A percentile compares a stretch with the other conserved stretches of the same genome.
Evolutionary conservation across 2,329 filamentous ascomycete species (phyloP).

Genomic region (Leptographium radiaticola): DNA sequence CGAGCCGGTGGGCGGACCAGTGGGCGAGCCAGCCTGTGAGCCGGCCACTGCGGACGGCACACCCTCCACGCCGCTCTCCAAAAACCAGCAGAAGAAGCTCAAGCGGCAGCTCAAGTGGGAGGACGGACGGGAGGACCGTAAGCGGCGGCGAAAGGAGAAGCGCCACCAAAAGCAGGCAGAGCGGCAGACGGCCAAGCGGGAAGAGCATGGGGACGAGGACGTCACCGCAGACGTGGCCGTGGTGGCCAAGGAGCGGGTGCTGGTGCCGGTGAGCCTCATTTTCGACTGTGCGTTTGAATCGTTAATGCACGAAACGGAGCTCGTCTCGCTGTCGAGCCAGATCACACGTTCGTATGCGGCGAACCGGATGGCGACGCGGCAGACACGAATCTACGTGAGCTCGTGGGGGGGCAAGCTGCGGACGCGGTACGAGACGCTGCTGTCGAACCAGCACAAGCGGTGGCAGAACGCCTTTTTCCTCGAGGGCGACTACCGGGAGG

Average conservation of each 20-base stretch:
- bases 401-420: conserved; percentile 66
- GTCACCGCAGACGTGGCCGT: conserved; percentile 19
- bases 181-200: conserved; percentile 36
- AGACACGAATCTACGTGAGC: conserved; percentile 61
- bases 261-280: conserved; percentile 61
- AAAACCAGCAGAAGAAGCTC: conserved; percentile 74
- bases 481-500: conserved; percentile 60
- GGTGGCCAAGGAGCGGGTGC: conserved; percentile 5
- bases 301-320: conserved; percentile 77
- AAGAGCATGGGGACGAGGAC: conserved; percentile 28
- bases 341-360: conserved; percentile 83
- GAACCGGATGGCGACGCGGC: conserved; percentile 56
- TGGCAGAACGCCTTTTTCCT: conserved; percentile 73
- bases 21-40: background rate
- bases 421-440: conserved; percentile 64
- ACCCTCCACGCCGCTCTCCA: conserved; percentile 43
- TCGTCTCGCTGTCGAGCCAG: conserved; percentile 70
- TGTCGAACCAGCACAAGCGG: conserved; percentile 55
- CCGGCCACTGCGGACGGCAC: background rate
- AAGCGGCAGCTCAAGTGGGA: conserved; percentile 65
- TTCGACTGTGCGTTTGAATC: conserved; percentile 88
- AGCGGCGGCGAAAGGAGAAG: conserved; percentile 40
- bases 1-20: no score
- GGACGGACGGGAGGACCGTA: conserved; percentile 48
- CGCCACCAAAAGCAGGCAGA: conserved; percentile 32